Evolutionary conservation across 2,329 filamentous ascomycete genomes (phyloP).

Genomic region (Talaromyces piceae): DNA sequence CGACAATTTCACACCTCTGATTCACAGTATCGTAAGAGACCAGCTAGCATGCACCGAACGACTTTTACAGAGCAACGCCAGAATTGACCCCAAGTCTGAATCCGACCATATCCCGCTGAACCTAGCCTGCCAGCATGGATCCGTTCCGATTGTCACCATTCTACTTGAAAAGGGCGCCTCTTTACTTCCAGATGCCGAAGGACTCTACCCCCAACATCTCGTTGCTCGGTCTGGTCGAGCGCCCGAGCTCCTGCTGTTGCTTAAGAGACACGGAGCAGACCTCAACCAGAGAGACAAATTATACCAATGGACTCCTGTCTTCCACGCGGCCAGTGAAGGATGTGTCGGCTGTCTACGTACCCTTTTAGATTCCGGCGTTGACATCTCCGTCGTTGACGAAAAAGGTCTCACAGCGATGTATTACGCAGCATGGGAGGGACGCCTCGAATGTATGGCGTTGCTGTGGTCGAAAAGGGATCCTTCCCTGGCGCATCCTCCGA

Average conservation of each 20-base stretch:
- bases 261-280: slow-evolving; percentile 81
- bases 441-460: slow-evolving; percentile 87
- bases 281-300: slow-evolving; percentile 90
- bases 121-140: slow-evolving; percentile 88
- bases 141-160: slow-evolving; percentile 73
- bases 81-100: slow-evolving; percentile 77
- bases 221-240: slow-evolving; percentile 83
- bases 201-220: slow-evolving; percentile 92
- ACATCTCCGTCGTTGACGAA: slow-evolving; percentile 77
- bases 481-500: slow-evolving; percentile 19
- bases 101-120: slow-evolving; percentile 92
- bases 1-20: slow-evolving; percentile 93
- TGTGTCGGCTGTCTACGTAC: slow-evolving; percentile 81
- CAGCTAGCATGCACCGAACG: slow-evolving; percentile 72
- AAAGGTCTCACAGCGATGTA: slow-evolving; percentile 94
- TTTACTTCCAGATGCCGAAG: slow-evolving; percentile 91
- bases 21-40: slow-evolving; percentile 88
- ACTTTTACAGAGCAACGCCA: slow-evolving; percentile 69
- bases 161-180: slow-evolving; percentile 72
- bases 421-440: slow-evolving; percentile 96
- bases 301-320: slow-evolving; percentile 94
- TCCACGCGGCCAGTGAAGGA: slow-evolving; percentile 93
- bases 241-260: slow-evolving; percentile 67
- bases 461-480: slow-evolving; percentile 45
- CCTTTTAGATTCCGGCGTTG: slow-evolving; percentile 69